Evolutionary conservation across 179 eudicot species (phyloP).

Genomic region (Sideroxylon spinosum): DNA sequence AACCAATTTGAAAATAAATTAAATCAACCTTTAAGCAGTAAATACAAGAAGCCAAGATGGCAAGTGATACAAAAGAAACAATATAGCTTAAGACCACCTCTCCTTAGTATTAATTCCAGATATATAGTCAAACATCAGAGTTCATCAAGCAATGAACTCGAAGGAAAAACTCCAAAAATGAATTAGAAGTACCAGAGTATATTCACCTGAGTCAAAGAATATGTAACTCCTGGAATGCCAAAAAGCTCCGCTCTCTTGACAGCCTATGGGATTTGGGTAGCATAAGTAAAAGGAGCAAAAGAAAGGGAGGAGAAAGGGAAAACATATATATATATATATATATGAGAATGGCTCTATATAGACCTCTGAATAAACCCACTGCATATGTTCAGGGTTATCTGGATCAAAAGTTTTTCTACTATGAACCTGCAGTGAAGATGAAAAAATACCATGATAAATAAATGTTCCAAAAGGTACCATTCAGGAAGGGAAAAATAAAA

Average conservation of each 20-base stretch:
- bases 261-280: conserved; percentile 45
- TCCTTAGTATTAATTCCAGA: too few species aligned
- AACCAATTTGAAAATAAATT: neutral
- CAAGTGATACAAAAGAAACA: too few species aligned
- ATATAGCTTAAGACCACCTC: too few species aligned
- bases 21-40: neutral
- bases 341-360: neutral
- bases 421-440: conserved; percentile 51
- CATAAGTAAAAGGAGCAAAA: conserved; percentile 15
- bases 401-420: conserved; percentile 86
- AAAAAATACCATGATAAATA: neutral
- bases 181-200: neutral
- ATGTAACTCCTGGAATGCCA: conserved; percentile 95
- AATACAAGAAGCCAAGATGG: too few species aligned
- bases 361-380: conserved; percentile 92
- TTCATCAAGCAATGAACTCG: too few species aligned
- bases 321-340: too few species aligned
- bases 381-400: conserved; percentile 93
- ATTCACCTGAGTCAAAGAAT: conserved; percentile 87
- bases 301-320: neutral
- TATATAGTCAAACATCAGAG: too few species aligned
- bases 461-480: neutral
- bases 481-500: neutral
- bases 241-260: conserved; percentile 94
- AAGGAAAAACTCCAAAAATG: neutral